Evolutionary conservation across 2,329 filamentous ascomycete species (phyloP), one percentile per base, ranked within the genome.

Genomic region (Aspergillus aculeatus): DNA sequence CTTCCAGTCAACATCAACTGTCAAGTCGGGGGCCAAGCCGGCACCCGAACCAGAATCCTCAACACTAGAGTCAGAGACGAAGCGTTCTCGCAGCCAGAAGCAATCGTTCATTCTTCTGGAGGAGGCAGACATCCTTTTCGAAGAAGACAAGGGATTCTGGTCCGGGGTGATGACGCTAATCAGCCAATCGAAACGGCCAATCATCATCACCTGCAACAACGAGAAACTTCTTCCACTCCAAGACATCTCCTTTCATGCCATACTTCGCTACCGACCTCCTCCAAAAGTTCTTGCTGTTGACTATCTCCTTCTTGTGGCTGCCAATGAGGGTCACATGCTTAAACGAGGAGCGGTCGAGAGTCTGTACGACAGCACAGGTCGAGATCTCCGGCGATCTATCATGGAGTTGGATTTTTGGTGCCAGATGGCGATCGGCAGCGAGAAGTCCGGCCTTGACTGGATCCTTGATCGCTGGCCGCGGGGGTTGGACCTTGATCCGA

Each of bases 121-220:
- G 75, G 95, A 99, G 75, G 92, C 92, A 0, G 96, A 99, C 70
- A 79, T 98, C 16, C 82, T 99, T 1, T 99, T 95, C 72, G 93
- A 96, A 56, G 94, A 98, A 72, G 95, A 99, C 73, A 94, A 92
- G 74, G 89, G 94, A 63, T 99, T 99, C 71, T 99, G 95, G 95
- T 77, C 83, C 1, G 95, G 91, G 0, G 84, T 98, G 4, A 81
- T 90, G 49, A 84, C 84, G 21, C 83, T 99, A 60, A 91, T 96
- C 59, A 79, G 82, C 10, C 89, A 92, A 67, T 97, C 95, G 0
- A 96, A 92, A 75, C 86, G 95, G 32, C 95, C 95, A 0, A 92
- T 99, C 63, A 84, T 99, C 69, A 89, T 99, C 78, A 99, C 95
- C 0, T 99, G 96, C 79, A 98, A 93, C 66, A 87, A 97, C 64